Evolutionary conservation across 352 stramenopile genomes (phyloP).

Genomic region (Elongisporangium prolatum): DNA sequence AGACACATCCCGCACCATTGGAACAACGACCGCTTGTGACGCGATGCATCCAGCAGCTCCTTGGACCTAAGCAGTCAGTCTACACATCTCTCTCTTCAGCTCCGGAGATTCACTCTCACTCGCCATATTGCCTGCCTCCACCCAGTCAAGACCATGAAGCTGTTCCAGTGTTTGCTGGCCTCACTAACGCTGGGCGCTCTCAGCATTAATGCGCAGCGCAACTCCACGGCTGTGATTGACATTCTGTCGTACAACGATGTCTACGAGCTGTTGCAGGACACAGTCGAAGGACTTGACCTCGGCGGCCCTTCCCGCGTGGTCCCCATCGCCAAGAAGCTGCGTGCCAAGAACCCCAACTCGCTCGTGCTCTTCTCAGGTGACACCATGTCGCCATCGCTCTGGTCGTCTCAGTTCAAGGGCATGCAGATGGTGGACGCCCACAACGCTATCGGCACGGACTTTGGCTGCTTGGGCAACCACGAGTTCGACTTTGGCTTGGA

Average conservation of each 20-base stretch:
- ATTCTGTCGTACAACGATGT: slow-evolving; percentile 78
- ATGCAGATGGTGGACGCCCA: slow-evolving; percentile 78
- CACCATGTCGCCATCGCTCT: slow-evolving; percentile 80
- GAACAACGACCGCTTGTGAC: too few relatives aligned
- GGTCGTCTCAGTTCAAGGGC: slow-evolving; percentile 73
- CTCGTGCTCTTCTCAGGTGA: slow-evolving; percentile 77
- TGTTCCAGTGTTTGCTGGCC: too few relatives aligned
- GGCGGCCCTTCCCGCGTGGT: slow-evolving; percentile 73
- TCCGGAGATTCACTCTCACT: too few relatives aligned
- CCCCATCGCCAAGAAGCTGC: slow-evolving; percentile 56
- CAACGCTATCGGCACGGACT: slow-evolving; percentile 72
- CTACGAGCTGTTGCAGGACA: slow-evolving; percentile 73
- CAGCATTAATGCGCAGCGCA: slow-evolving; percentile 14
- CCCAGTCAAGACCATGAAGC: too few relatives aligned
- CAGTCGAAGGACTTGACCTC: slow-evolving; percentile 53
- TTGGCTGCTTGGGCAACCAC: slow-evolving; percentile 71
- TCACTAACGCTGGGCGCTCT: neutral
- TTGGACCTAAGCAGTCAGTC: too few relatives aligned
- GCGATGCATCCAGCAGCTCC: too few relatives aligned
- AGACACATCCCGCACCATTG: too few relatives aligned
- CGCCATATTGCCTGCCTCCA: too few relatives aligned
- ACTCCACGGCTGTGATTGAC: slow-evolving; percentile 48
- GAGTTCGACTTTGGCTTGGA: slow-evolving; percentile 81
- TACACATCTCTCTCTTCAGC: too few relatives aligned
- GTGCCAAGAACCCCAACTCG: slow-evolving; percentile 47